Conservation (phyloP, 495 filamentous ascomycete species). For the Cairneyella variabilis region DNA sequence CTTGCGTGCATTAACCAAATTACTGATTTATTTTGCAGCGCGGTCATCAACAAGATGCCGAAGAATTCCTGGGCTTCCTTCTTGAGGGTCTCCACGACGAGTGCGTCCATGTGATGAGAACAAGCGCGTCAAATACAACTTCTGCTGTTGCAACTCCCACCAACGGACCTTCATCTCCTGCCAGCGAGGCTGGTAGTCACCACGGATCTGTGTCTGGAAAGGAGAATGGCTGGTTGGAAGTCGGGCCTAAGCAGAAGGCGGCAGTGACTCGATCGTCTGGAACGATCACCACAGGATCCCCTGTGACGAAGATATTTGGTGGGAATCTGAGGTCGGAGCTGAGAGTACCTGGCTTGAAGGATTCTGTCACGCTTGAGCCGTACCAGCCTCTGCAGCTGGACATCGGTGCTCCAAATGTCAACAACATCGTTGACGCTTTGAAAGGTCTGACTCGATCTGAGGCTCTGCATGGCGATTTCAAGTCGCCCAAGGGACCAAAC, state of each 20-base stretch:
- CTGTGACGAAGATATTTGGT: conserved; percentile 91
- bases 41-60: conserved; percentile 96
- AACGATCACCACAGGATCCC: conserved; percentile 60
- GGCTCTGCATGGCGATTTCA: conserved; percentile 81
- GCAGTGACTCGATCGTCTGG: conserved; percentile 87
- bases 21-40: conserved; percentile 36
- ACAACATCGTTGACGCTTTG: conserved; percentile 88
- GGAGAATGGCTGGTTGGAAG: conserved; percentile 81
- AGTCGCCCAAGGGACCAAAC: conserved; percentile 72
- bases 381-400: conserved; percentile 95
- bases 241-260: conserved; percentile 85
- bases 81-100: conserved; percentile 93
- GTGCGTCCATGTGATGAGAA: conserved; percentile 71
- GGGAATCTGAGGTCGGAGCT: conserved; percentile 89
- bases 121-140: conserved; percentile 36
- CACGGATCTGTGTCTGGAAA: conserved; percentile 24
- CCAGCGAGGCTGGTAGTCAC: conserved; percentile 26
- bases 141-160: conserved; percentile 37
- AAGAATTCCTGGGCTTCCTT: conserved; percentile 94
- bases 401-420: conserved; percentile 78
- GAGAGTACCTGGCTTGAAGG: conserved; percentile 78
- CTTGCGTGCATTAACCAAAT: background rate
- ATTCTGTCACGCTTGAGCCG: conserved; percentile 86
- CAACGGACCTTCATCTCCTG: conserved; percentile 30
- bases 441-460: conserved; percentile 81